Evolutionary conservation across 2,329 filamentous ascomycete species (phyloP), one percentile per base, ranked within the genome.

Genomic region (Colletotrichum trifolii): DNA sequence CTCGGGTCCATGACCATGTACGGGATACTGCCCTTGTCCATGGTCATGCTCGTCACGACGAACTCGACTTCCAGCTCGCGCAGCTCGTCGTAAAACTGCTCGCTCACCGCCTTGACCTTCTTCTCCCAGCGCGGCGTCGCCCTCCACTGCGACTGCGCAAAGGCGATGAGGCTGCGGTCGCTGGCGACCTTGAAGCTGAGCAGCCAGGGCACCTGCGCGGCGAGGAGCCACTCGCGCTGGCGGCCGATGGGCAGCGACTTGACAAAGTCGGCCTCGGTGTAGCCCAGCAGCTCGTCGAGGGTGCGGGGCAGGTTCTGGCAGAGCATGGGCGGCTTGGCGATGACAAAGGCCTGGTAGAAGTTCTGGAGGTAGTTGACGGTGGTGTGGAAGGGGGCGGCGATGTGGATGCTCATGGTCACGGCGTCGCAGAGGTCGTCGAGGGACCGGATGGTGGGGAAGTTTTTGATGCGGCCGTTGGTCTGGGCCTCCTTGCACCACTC

Each of bases 401-500:
- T 80, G 71, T 85, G 82, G 64, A 85, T 84, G 72, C 80, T 82
- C 82, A 85, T 84, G 25, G 80, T 83, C 34, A 83, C 71, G 4
- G 78, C 80, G 68, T 85, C 79, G 43, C 77, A 71, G 0, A 85
- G 74, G 17, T 76, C 70, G 11, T 79, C 76, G 11, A 83, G 53
- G 0, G 80, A 80, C 35, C 70, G 72, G 65, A 84, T 77, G 2
- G 67, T 71, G 1, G 82, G 81, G 71, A 84, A 84, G 0, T 73
- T 75, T 42, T 74, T 71, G 68, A 84, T 76, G 50, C 74, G 73
- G 6, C 73, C 82, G 9, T 74, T 73, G 3, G 70, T 74, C 45
- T 76, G 76, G 64, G 83, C 74, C 67, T 84, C 81, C 0, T 68
- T 64, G 48, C 70, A 75, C 81, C 81, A 84, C 54, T 69, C 69